Evolutionary conservation across 805 yeast genomes (phyloP).

Genomic region (Lachancea meyersii): DNA sequence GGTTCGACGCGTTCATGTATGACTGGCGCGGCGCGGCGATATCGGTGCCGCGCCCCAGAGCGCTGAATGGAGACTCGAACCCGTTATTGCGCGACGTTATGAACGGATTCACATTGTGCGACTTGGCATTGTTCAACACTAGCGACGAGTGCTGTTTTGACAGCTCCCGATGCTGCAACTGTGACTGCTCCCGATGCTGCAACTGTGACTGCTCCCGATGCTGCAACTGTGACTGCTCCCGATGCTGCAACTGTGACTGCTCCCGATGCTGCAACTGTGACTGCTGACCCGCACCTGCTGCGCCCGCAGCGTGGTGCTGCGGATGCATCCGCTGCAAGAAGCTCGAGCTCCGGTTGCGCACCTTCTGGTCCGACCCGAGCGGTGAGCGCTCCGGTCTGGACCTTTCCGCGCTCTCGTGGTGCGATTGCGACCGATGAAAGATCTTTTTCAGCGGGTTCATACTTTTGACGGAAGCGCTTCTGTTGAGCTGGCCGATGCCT

Average conservation of each 20-base stretch:
- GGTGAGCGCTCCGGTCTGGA: not conserved
- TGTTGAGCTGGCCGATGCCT: not conserved
- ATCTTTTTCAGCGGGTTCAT: conserved; percentile 11
- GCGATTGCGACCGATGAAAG: conserved; percentile 13
- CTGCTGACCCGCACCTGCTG: not conserved
- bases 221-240: not conserved
- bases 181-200: conserved; percentile 6
- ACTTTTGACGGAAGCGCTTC: conserved; percentile 9
- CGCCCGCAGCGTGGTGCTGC: conserved; percentile 6
- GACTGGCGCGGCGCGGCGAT: conserved; percentile 24
- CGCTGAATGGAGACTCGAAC: conserved; percentile 11
- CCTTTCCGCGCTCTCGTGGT: conserved; percentile 7
- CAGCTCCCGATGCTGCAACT: conserved; percentile 1
- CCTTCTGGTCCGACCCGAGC: conserved; percentile 7
- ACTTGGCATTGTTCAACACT: conserved; percentile 23
- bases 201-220: conserved; percentile 4
- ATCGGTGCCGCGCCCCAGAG: conserved; percentile 21
- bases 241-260: conserved; percentile 10
- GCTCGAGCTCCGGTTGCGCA: conserved; percentile 23
- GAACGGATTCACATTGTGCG: conserved; percentile 31
- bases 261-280: not conserved
- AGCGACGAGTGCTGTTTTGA: conserved; percentile 19
- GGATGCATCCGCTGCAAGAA: conserved; percentile 17
- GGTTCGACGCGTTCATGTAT: conserved; percentile 8
- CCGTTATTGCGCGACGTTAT: conserved; percentile 4